Evolutionary conservation across 352 stramenopile genomes (phyloP).

Genomic region (Thraustochytrium sp.): DNA sequence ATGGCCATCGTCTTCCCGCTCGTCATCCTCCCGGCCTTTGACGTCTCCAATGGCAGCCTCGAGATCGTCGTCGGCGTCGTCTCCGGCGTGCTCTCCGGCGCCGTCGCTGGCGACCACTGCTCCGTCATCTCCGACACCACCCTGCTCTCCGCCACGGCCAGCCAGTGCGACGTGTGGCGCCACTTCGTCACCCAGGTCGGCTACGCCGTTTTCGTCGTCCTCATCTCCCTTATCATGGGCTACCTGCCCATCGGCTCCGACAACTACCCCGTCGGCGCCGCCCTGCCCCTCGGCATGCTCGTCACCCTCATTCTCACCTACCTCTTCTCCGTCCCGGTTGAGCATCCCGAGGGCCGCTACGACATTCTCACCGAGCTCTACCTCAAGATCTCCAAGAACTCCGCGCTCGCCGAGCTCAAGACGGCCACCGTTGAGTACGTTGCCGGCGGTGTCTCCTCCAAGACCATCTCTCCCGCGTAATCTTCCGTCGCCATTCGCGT

Average conservation of each 20-base stretch:
- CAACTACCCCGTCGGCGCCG: slow-evolving; percentile 51
- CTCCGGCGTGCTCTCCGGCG: slow-evolving; percentile 55
- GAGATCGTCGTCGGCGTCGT: slow-evolving; percentile 55
- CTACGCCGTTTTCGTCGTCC: slow-evolving; percentile 53
- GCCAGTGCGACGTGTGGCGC: slow-evolving; percentile 51
- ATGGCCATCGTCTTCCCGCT: slow-evolving; percentile 62
- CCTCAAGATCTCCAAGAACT: slow-evolving; percentile 15
- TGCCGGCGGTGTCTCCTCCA: not conserved
- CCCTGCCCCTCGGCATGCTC: slow-evolving; percentile 52
- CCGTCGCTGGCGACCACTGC: slow-evolving; percentile 59
- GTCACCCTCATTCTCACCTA: slow-evolving; percentile 50
- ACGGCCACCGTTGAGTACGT: not conserved
- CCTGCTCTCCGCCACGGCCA: slow-evolving; percentile 55
- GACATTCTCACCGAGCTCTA: slow-evolving; percentile 28
- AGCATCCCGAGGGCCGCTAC: not conserved
- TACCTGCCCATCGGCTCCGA: slow-evolving; percentile 55
- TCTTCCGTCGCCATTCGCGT: too few species aligned
- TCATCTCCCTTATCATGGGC: slow-evolving; percentile 56
- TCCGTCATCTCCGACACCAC: slow-evolving; percentile 61
- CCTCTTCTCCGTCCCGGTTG: not conserved
- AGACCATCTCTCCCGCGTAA: not conserved
- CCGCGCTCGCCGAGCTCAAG: not conserved
- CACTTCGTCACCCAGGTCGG: slow-evolving; percentile 58
- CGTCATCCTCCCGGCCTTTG: slow-evolving; percentile 54
- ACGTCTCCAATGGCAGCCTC: slow-evolving; percentile 46